phyloP scores from a whole-genome alignment of 176 grass and related monocot species.

The Eragrostis nindensis region DNA sequence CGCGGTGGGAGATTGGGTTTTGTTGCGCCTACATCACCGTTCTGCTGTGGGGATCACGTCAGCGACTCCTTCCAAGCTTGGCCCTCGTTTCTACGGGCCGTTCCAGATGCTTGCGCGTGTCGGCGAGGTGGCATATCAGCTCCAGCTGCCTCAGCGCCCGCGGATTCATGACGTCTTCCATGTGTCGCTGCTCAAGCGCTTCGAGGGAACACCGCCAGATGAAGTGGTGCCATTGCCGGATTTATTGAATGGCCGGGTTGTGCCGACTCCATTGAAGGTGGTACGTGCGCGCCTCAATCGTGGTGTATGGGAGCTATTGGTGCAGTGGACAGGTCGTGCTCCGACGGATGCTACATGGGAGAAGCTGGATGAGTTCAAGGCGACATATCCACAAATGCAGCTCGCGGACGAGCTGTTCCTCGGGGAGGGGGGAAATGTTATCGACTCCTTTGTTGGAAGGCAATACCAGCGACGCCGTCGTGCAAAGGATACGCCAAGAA shows the following conservation, averaged over 20 bases:
- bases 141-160: background rate
- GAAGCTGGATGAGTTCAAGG: no score
- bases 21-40: background rate
- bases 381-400: no score
- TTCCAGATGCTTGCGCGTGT: background rate
- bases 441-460: no score
- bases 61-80: background rate
- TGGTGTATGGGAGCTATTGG: background rate
- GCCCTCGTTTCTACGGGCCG: background rate
- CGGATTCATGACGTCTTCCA: no score
- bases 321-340: background rate
- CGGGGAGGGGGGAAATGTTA: no score
- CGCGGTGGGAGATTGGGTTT: background rate
- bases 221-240: background rate
- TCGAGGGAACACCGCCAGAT: background rate
- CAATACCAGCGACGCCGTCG: no score
- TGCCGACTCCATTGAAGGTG: background rate
- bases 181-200: background rate
- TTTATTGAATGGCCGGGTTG: no score
- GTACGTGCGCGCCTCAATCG: background rate
- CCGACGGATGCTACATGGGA: no score
- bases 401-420: no score
- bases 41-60: no score
- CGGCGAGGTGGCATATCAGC: background rate
- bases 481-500: no score